phyloP scores from a whole-genome alignment of 2,329 filamentous ascomycete species.

The Drechslerella coelobrocha region DNA sequence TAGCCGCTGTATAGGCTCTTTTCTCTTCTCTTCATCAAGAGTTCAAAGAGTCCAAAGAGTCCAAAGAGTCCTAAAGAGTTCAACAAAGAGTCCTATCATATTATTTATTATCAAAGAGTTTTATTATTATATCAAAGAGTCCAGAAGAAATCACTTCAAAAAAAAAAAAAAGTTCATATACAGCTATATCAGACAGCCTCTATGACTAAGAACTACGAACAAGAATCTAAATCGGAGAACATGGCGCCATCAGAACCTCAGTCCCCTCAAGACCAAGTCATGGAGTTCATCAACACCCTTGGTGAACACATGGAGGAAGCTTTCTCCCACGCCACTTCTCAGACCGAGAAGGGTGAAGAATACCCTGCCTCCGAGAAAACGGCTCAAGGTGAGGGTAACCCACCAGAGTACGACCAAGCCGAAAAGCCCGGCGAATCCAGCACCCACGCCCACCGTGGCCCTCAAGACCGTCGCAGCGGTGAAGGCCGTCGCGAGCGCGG shows the following conservation, averaged over 20 bases:
- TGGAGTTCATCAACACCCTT: conserved; percentile 50
- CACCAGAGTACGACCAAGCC: conserved; percentile 38
- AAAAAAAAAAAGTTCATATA: conserved; percentile 4
- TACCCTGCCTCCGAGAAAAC: conserved; percentile 18
- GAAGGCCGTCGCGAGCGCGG: conserved; percentile 23
- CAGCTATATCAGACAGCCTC: not conserved
- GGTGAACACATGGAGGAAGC: conserved; percentile 50
- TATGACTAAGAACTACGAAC: conserved; percentile 50
- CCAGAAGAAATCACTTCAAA: conserved; percentile 18
- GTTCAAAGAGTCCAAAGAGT: conserved; percentile 37
- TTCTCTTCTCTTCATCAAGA: conserved; percentile 17
- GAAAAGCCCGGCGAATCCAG: conserved; percentile 45
- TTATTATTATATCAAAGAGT: conserved; percentile 20
- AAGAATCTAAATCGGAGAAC: conserved; percentile 27
- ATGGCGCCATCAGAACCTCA: conserved; percentile 46
- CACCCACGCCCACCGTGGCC: conserved; percentile 5
- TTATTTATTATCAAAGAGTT: conserved; percentile 17
- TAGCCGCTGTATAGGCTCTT: not conserved
- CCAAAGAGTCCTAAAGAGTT: conserved; percentile 31
- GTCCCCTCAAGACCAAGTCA: conserved; percentile 49
- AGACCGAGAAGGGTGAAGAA: conserved; percentile 40
- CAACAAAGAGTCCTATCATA: conserved; percentile 12
- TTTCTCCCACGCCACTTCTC: conserved; percentile 29
- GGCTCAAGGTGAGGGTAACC: conserved; percentile 19
- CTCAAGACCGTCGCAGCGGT: conserved; percentile 19